A percentile compares a stretch with the other conserved stretches of the same genome.
Conservation (phyloP, 2,329 filamentous ascomycete species). For the Sphaerulina vaccinii region DNA sequence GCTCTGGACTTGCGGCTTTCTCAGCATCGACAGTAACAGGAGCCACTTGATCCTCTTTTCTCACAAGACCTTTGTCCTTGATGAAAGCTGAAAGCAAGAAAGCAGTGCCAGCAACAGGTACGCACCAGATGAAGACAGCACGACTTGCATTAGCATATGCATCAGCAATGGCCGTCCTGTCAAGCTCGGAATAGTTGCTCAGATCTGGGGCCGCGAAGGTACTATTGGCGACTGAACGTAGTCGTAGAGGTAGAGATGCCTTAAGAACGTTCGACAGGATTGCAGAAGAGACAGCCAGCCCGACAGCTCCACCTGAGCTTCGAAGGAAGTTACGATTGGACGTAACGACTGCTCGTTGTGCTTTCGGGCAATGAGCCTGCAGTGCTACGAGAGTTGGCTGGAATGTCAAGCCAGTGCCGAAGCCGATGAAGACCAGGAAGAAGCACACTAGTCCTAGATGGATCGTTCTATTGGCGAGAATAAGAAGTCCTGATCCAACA, state of each 20-base stretch:
- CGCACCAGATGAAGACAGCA: slow-evolving; percentile 57
- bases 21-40: not conserved
- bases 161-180: slow-evolving; percentile 42
- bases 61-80: slow-evolving; percentile 36
- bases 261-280: slow-evolving; percentile 42
- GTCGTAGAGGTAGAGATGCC: slow-evolving; percentile 41
- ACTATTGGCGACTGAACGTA: slow-evolving; percentile 41
- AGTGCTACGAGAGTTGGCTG: slow-evolving; percentile 56
- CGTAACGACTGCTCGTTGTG: slow-evolving; percentile 61
- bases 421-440: slow-evolving; percentile 52
- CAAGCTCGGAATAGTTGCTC: slow-evolving; percentile 33
- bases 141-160: slow-evolving; percentile 44
- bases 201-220: slow-evolving; percentile 41
- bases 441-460: slow-evolving; percentile 51
- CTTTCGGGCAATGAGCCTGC: slow-evolving; percentile 51
- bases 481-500: slow-evolving; percentile 53
- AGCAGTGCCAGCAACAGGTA: slow-evolving; percentile 54
- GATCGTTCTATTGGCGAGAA: slow-evolving; percentile 50
- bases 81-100: slow-evolving; percentile 54
- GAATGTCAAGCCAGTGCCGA: slow-evolving; percentile 55
- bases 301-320: slow-evolving; percentile 57
- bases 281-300: slow-evolving; percentile 58
- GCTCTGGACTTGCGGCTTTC: not conserved
- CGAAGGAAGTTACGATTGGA: slow-evolving; percentile 63
- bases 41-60: slow-evolving; percentile 28